These are phyloP conservation scores for Alternaria incomplexa DNA, from an alignment of 2,329 filamentous ascomycete genomes.

Conservation along the genomic window DNA sequence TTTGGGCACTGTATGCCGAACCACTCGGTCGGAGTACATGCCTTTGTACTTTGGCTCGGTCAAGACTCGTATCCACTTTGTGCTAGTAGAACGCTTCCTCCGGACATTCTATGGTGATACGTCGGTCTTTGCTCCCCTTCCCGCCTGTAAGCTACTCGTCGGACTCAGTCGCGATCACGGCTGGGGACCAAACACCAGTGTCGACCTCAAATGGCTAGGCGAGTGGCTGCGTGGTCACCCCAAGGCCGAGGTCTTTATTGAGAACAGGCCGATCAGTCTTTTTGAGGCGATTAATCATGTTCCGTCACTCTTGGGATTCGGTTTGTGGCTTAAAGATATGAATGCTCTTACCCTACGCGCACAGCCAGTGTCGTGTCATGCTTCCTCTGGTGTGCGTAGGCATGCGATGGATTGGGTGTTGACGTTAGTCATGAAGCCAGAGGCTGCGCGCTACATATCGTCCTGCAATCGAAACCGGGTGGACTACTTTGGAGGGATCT, in stretches of 20 bases:
- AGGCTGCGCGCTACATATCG: neutral
- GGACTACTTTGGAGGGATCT: neutral
- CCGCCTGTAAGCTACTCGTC: neutral
- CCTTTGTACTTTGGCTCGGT: neutral
- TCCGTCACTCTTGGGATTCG: neutral
- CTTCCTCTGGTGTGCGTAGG: neutral
- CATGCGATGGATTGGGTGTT: neutral
- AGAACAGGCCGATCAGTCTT: neutral
- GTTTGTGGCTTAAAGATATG: neutral
- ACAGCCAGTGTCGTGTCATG: neutral
- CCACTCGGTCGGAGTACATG: neutral
- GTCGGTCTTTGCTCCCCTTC: neutral
- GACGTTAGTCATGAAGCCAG: neutral
- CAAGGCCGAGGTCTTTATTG: neutral
- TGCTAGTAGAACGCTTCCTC: neutral
- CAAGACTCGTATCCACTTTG: neutral
- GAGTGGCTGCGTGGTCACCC: neutral
- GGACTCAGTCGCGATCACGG: neutral
- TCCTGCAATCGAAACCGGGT: neutral
- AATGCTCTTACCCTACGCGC: neutral
- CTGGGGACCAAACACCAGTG: neutral
- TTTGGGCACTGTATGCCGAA: neutral
- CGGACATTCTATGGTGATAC: neutral
- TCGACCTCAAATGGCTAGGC: neutral
- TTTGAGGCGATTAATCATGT: neutral